Evolutionary conservation across 2,329 filamentous ascomycete species (phyloP), one percentile per base, ranked within the genome.

Genomic region (Colletotrichum kahawae): DNA sequence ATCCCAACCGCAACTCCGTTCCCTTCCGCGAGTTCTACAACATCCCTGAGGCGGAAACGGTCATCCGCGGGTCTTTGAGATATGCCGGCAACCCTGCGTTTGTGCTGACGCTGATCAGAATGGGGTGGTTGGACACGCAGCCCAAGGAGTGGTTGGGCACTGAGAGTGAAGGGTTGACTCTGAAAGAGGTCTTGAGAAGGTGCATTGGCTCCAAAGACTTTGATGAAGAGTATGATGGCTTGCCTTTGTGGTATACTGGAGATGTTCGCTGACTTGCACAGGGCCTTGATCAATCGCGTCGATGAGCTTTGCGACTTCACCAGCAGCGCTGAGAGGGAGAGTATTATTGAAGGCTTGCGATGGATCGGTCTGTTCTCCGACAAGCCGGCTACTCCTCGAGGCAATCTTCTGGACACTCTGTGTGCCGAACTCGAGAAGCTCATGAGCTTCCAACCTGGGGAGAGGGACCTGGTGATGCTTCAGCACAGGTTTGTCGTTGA

Each of bases 81-180:
- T 94, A 93, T 85, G 87, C 91, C 76, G 92, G 92, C 12, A 93
- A 94, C 87, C 92, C 93, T 3, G 89, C 92, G 79, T 91, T 94
- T 82, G 89, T 94, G 82, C 91, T 91, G 81, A 88, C 88, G 29
- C 89, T 95, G n/a, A 91, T 93, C 65, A 91, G 93, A 78, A 91
- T 93, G 63, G 92, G 92, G 54, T 93, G 92, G 92, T 63, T 93
- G 5, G 71, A 79, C 33, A 18, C 76, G 1, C 57, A 48, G 57
- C n/a, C 38, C 16, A 56, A 31, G 29, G 12, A 21, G 1, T 73
- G 71, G 90, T 93, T 70, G 81, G 93, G 71, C 98, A 95, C 96
- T 95, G 93, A 83, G 94, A 97, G 78, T 95, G 94, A 36, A 95
- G 95, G 36, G 87, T 93, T 82, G 91, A 93, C 86, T 90, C 98